Percentiles rank a stretch among this genome's conserved stretches.
Evolutionary conservation across 2,329 filamentous ascomycete genomes (phyloP).

Genomic region (Berkeleyomyces basicola): DNA sequence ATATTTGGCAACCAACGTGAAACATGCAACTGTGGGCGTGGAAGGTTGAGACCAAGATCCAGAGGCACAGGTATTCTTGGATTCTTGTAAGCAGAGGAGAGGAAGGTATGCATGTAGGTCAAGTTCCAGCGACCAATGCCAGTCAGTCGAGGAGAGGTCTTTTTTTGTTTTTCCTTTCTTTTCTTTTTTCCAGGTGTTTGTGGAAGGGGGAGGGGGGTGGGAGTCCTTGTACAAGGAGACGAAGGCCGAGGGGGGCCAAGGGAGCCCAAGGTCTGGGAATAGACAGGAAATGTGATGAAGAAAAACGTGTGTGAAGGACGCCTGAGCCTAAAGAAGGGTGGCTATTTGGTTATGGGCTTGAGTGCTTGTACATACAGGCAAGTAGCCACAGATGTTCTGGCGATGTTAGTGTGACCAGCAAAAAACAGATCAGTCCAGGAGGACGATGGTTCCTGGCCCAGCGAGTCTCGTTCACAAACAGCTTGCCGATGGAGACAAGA

Average conservation of each 20-base stretch:
- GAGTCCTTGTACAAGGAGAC: background rate
- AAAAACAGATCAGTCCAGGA: too few relatives aligned
- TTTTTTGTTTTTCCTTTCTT: background rate
- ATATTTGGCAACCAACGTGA: background rate
- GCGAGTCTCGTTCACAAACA: too few relatives aligned
- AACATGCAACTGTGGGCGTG: background rate
- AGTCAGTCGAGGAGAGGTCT: background rate
- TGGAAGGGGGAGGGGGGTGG: background rate
- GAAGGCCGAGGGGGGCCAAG: background rate
- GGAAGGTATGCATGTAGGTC: background rate
- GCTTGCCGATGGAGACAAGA: slow-evolving; percentile 7
- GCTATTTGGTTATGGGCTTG: too few relatives aligned
- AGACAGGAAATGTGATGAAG: slow-evolving; percentile 9
- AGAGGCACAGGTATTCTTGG: background rate
- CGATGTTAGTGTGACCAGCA: background rate
- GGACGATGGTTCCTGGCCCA: too few relatives aligned
- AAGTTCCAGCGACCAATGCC: slow-evolving; percentile 1
- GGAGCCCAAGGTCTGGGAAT: background rate
- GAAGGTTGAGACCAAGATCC: background rate
- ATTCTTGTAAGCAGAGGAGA: background rate
- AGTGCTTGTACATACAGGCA: too few relatives aligned
- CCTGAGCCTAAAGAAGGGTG: background rate
- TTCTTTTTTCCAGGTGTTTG: background rate
- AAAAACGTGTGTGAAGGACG: slow-evolving; percentile 16
- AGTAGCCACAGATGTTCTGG: background rate